Evolutionary conservation across 176 grass and related monocot species (phyloP).

Genomic region (Eremochloa ophiuroides): DNA sequence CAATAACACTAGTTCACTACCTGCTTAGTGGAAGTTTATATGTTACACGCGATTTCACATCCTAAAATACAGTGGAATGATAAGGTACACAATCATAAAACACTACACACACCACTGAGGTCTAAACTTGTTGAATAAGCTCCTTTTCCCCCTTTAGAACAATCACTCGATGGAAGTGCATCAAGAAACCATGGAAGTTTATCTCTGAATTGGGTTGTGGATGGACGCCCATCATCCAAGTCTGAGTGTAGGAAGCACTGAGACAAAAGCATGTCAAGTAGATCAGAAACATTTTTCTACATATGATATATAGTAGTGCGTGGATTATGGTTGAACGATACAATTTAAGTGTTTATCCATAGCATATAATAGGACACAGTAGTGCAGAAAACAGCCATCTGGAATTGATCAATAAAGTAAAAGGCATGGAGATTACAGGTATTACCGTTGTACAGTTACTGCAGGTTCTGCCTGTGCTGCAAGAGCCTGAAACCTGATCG

Average conservation of each 20-base stretch:
- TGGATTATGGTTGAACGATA: slow-evolving; percentile 14
- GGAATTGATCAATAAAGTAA: slow-evolving; percentile 3
- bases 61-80: slow-evolving; percentile 8
- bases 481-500: slow-evolving; percentile 52
- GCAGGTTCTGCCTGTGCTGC: slow-evolving; percentile 45
- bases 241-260: slow-evolving; percentile 80
- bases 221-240: slow-evolving; percentile 82
- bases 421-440: slow-evolving; percentile 1
- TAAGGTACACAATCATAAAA: slow-evolving; percentile 20
- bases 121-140: slow-evolving; percentile 95
- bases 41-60: slow-evolving; percentile 14
- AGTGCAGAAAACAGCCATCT: slow-evolving; percentile 3
- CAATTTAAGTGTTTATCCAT: neutral
- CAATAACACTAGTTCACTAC: neutral
- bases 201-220: slow-evolving; percentile 74
- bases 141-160: slow-evolving; percentile 96
- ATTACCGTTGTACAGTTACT: slow-evolving; percentile 95
- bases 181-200: slow-evolving; percentile 98
- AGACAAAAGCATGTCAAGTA: slow-evolving; percentile 40
- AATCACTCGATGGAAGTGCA: slow-evolving; percentile 91
- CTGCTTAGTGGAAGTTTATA: slow-evolving; percentile 10
- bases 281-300: slow-evolving; percentile 25
- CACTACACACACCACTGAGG: slow-evolving; percentile 61
- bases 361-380: neutral
- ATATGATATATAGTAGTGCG: slow-evolving; percentile 1